Evolutionary conservation across 2,329 filamentous ascomycete genomes (phyloP).

Genomic region (Exophiala aquamarina): DNA sequence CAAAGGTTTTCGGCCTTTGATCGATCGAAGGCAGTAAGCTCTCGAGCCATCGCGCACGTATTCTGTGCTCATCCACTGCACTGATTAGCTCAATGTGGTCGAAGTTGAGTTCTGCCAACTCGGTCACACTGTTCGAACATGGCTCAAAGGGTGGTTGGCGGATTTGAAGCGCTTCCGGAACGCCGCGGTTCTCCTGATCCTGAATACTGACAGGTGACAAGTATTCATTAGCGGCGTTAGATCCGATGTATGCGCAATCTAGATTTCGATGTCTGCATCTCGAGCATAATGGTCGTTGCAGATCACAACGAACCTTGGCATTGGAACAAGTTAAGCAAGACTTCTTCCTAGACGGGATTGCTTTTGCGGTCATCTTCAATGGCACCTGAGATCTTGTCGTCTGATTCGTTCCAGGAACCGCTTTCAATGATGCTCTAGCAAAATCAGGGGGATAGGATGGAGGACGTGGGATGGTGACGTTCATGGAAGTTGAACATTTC

Average conservation of each 20-base stretch:
- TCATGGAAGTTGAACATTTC: too few relatives aligned
- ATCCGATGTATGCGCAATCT: conserved; percentile 6
- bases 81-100: conserved; percentile 37
- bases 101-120: conserved; percentile 9
- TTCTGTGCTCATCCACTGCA: conserved; percentile 48
- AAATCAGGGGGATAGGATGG: too few relatives aligned
- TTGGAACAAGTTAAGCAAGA: conserved; percentile 13
- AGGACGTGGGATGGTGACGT: too few relatives aligned
- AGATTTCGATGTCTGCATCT: conserved; percentile 7
- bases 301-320: conserved; percentile 17
- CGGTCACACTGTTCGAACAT: too few relatives aligned
- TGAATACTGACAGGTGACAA: too few relatives aligned
- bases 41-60: conserved; percentile 52
- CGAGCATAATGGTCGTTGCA: conserved; percentile 10
- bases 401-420: too few relatives aligned
- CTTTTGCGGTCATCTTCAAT: conserved; percentile 4
- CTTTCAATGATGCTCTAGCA: not conserved
- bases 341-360: conserved; percentile 8
- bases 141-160: too few relatives aligned
- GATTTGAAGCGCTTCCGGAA: too few relatives aligned
- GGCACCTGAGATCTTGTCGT: too few relatives aligned
- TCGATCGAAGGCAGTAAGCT: conserved; percentile 47
- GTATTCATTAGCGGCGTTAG: too few relatives aligned
- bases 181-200: too few relatives aligned
- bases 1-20: conserved; percentile 46